Conservation (phyloP, 2,329 filamentous ascomycete species). For the Dendryphion nanum region DNA sequence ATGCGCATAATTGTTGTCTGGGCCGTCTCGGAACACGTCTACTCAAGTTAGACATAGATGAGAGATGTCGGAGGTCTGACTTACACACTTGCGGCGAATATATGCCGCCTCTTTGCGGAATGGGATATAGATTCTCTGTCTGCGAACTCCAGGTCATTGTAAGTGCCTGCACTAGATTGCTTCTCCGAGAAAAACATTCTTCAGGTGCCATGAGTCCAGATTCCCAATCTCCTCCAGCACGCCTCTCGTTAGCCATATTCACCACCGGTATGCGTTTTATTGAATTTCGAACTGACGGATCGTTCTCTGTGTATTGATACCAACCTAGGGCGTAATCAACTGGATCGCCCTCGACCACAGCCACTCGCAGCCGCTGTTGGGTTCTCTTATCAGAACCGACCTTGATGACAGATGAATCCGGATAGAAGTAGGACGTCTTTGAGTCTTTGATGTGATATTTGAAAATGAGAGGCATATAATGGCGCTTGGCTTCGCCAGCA, state of each 20-base stretch:
- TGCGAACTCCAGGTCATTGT: constrained; percentile 55
- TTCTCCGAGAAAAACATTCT: constrained; percentile 72
- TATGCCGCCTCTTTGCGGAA: constrained; percentile 67
- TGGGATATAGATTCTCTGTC: constrained; percentile 62
- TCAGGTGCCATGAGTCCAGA: constrained; percentile 62
- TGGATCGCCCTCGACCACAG: constrained; percentile 46
- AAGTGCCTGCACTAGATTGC: constrained; percentile 69
- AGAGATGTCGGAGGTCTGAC: too few relatives aligned
- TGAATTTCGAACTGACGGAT: constrained; percentile 16
- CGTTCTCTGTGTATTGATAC: constrained; percentile 42
- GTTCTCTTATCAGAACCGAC: constrained; percentile 50
- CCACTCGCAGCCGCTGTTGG: constrained; percentile 41
- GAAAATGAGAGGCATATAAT: constrained; percentile 65
- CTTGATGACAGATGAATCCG: constrained; percentile 34
- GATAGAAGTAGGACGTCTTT: constrained; percentile 60
- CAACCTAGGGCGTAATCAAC: constrained; percentile 59
- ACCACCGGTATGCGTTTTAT: constrained; percentile 60
- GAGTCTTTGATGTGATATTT: constrained; percentile 54
- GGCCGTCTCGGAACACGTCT: constrained; percentile 69
- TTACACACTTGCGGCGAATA: constrained; percentile 66
- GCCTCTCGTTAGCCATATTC: constrained; percentile 73
- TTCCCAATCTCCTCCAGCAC: constrained; percentile 79
- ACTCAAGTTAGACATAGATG: too few relatives aligned
- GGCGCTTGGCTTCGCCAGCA: constrained; percentile 69
- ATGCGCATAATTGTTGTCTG: constrained; percentile 47